phyloP scores from a whole-genome alignment of 371 early-diverging fungal species.

The Chytridium lagenaria region DNA sequence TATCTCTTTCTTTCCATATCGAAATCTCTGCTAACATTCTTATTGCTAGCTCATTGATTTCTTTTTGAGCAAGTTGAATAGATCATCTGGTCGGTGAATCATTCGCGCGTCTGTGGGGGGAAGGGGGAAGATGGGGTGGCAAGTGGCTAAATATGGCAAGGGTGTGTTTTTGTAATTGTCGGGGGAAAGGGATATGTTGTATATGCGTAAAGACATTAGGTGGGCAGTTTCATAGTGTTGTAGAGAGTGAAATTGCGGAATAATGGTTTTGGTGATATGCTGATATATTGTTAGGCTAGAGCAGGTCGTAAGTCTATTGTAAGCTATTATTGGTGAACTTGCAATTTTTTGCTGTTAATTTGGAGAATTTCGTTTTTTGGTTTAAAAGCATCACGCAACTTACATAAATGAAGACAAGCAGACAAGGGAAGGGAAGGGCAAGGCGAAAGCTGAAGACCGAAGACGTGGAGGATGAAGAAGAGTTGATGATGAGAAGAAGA shows the following conservation, averaged over 20 bases:
- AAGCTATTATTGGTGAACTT: too few species aligned
- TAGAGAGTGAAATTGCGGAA: not conserved
- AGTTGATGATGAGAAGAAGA: not conserved
- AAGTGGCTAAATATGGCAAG: not conserved
- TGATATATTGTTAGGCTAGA: too few species aligned
- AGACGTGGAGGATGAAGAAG: not conserved
- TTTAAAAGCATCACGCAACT: too few species aligned
- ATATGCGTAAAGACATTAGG: not conserved
- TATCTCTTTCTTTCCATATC: not conserved
- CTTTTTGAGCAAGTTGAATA: not conserved
- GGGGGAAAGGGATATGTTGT: not conserved
- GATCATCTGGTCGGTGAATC: not conserved
- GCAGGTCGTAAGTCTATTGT: too few species aligned
- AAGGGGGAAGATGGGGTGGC: not conserved
- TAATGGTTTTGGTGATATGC: too few species aligned
- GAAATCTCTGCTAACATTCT: not conserved
- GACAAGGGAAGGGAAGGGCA: not conserved
- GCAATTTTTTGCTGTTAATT: too few species aligned
- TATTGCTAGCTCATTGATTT: not conserved
- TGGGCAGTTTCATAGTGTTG: not conserved
- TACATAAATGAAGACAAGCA: not conserved
- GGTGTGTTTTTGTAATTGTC: not conserved
- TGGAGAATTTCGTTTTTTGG: too few species aligned
- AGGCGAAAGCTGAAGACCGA: not conserved
- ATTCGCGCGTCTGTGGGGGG: not conserved